Percentiles rank a stretch among this genome's conserved stretches.
phyloP scores from a whole-genome alignment of 176 grass and related monocot genomes.

The Elymus sibiricus region DNA sequence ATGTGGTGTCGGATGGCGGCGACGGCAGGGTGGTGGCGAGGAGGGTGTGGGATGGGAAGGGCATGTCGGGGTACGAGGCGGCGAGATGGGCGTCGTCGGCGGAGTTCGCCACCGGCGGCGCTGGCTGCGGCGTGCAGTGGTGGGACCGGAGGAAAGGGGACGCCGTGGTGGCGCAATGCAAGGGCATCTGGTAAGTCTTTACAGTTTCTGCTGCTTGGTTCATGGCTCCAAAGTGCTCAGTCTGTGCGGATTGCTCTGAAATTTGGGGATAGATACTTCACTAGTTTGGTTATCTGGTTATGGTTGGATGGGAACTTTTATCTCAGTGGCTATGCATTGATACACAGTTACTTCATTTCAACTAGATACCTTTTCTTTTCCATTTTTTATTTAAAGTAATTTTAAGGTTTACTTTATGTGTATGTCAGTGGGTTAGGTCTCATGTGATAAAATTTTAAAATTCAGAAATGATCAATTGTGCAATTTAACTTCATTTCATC shows the following conservation, averaged over 20 bases:
- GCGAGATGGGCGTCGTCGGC: conserved; percentile 51
- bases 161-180: conserved; percentile 47
- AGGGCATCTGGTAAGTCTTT: conserved; percentile 49
- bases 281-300: not conserved
- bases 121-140: conserved; percentile 62
- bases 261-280: not conserved
- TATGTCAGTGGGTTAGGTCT: too few relatives aligned
- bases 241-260: not conserved
- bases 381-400: too few relatives aligned
- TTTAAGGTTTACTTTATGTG: not conserved
- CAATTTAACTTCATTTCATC: not conserved
- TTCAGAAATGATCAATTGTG: not conserved
- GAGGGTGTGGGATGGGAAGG: conserved; percentile 63
- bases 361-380: not conserved
- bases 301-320: not conserved
- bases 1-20: conserved; percentile 37
- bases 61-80: conserved; percentile 50
- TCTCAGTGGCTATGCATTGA: not conserved
- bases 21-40: conserved; percentile 42
- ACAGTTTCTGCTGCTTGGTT: not conserved
- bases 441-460: not conserved
- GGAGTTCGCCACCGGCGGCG: conserved; percentile 70
- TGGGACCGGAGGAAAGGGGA: conserved; percentile 73
- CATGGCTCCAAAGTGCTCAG: not conserved
- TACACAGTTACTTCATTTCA: not conserved